Percentiles rank a stretch among this genome's conserved stretches.
phyloP scores from a whole-genome alignment of 805 yeast species.

The Henningerozyma blattae region DNA sequence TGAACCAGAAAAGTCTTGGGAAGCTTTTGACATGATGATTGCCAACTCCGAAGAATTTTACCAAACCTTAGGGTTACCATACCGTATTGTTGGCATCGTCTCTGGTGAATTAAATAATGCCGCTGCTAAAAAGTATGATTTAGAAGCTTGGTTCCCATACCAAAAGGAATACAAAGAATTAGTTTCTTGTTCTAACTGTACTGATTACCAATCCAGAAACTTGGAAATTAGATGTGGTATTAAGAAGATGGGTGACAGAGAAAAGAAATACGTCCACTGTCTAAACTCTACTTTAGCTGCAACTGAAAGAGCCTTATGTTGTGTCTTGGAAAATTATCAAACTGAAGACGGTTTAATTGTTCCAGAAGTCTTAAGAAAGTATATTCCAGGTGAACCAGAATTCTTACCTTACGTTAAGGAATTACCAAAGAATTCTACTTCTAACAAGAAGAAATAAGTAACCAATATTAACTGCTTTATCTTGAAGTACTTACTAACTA shows the following conservation, averaged over 20 bases:
- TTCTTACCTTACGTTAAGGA: constrained; percentile 85
- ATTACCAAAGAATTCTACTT: constrained; percentile 87
- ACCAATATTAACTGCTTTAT: too few relatives aligned
- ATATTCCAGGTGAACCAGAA: constrained; percentile 97
- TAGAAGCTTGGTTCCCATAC: constrained; percentile 99
- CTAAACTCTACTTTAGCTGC: constrained; percentile 95
- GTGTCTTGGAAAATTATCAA: constrained; percentile 95
- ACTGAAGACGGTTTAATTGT: constrained; percentile 88
- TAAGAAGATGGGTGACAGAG: constrained; percentile 86
- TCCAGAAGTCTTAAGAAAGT: constrained; percentile 92
- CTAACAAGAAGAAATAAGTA: constrained; percentile 36
- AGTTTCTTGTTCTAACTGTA: constrained; percentile 97
- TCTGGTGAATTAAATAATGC: constrained; percentile 98
- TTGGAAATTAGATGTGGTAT: constrained; percentile 98
- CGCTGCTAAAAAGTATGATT: constrained; percentile 96
- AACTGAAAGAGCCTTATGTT: constrained; percentile 96
- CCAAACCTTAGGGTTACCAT: constrained; percentile 83
- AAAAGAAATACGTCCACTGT: constrained; percentile 97
- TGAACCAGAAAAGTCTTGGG: constrained; percentile 98
- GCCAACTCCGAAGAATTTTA: constrained; percentile 84
- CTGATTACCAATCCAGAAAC: constrained; percentile 98
- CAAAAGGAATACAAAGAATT: constrained; percentile 97
- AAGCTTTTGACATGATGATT: constrained; percentile 94
- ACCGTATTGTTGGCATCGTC: constrained; percentile 95
- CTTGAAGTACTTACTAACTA: too few relatives aligned